Evolutionary conservation across 345 rosid genomes (phyloP), one percentile per base, ranked within the genome.

Genomic region (Streptanthus diversifolius): DNA sequence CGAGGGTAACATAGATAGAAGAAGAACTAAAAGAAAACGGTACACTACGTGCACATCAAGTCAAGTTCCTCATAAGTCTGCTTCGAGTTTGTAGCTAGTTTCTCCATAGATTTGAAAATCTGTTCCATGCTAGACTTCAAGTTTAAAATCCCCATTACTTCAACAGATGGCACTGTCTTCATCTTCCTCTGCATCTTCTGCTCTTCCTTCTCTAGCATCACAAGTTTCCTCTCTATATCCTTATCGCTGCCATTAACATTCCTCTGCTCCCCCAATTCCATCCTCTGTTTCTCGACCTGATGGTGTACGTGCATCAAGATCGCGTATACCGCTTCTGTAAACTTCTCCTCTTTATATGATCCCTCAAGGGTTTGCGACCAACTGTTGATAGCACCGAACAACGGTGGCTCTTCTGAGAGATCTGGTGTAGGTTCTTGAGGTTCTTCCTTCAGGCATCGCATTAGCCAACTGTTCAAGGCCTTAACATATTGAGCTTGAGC

Each of bases 391-490:
- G 81, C 71, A 33, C 76, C 77, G 49, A 88, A 86, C 29, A 85
- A 33, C 0, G 80, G 84, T 1, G 95, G 90, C 10, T 77, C 85
- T 63, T 79, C 87, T 15, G 55, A 54, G 56, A 76, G 81, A n/a
- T 83, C 86, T n/a, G 79, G 58, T 7, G 73, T 77, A 60, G 63
- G 79, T 70, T 81, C 86, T 55, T 76, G 81, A 9, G 91, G 84
- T 60, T 85, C 88, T 8, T 78, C 59, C 22, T 73, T 65, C 44
- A 87, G 77, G 76, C 87, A 89, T 51, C 80, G 77, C 71, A 71
- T 66, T 58, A 89, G 78, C 96, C 96, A 92, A 52, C 73, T 80
- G 73, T 85, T 86, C 74, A 92, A 68, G 25, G 93, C 88, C 63
- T 63, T 85, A 74, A 89, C 74, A 55, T 73, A 88, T 58, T 85